Base-by-base conservation (phyloP, 805 yeast species). In the Sugiyamaella qingdaonensis region DNA sequence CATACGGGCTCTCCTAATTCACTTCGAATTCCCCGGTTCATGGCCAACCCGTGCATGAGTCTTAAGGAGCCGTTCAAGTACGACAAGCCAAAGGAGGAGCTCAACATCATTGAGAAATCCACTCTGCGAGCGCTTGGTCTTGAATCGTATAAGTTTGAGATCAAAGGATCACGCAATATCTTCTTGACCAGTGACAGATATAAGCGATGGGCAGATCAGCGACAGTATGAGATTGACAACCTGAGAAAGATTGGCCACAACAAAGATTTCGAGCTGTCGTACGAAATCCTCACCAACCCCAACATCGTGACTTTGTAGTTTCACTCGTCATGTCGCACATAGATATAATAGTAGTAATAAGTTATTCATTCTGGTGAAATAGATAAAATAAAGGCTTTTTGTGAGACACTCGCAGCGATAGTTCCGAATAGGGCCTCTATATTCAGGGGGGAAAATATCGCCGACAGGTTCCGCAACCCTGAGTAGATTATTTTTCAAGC, bases 21-120 rank as follows among this genome's bases (percentile, higher is more conserved):
- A 13, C 33, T 54, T 36, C 34, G 57, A 14, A 47, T 54, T 29
- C 57, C 57, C n/a, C 18, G 57, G 31, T 54, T 54, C 44, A 54
- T 54, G 51, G 33, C 57, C 32, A 54, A 54, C 35, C 57, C 57
- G 7, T 21, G 41, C 34, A 47, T 54, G 52, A 54, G 57, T 47
- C 32, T 54, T 34, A 54, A 53, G 27, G 55, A 53, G 33, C 57
- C 57, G 7, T 54, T 54, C 49, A 36, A 42, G 24, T 54, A 34
- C 41, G 57, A 54, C 48, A 41, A 32, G 35, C 57, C 57, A 4
- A 14, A 21, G 39, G 53, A 53, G 18, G 39, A 54, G 32, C 46
- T 54, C 4, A 54, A 54, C 33, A 21, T 47, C 27, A 39, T 54
- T 32, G 57, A 54, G 36, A 52, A 39, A 34, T 39, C 54, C 9